These are phyloP conservation scores for Nigrospora oryzae DNA, from an alignment of 2,329 filamentous ascomycete genomes.

Conservation along the genomic window DNA sequence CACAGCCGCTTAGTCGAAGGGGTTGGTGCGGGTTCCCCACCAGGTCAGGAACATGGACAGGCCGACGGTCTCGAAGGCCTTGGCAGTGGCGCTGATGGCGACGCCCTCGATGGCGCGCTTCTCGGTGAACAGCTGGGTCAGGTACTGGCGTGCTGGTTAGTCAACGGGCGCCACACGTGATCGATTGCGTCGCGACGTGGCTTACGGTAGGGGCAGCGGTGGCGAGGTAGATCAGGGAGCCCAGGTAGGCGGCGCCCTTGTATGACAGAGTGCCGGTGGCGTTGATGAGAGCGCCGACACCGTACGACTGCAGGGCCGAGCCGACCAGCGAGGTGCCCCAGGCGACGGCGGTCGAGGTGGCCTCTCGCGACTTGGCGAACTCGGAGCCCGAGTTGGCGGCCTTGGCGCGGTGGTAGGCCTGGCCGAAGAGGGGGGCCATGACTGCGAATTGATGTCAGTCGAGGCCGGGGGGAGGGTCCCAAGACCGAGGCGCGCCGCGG, in stretches of 20 bases:
- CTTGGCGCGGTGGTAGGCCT: conserved; percentile 90
- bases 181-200: conserved; percentile 12
- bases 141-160: conserved; percentile 48
- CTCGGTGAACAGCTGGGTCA: conserved; percentile 81
- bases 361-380: conserved; percentile 90
- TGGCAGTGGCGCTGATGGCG: conserved; percentile 74
- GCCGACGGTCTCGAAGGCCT: conserved; percentile 87
- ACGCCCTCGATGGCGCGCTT: conserved; percentile 88
- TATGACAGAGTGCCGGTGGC: conserved; percentile 91
- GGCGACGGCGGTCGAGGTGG: conserved; percentile 74
- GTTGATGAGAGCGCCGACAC: conserved; percentile 85
- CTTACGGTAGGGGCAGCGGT: conserved; percentile 79
- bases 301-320: conserved; percentile 82
- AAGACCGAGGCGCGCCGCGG: neutral
- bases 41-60: conserved; percentile 88
- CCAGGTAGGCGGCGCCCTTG: conserved; percentile 94
- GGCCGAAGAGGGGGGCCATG: conserved; percentile 82
- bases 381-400: conserved; percentile 90
- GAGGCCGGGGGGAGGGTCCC: neutral
- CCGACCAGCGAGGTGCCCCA: conserved; percentile 88
- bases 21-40: conserved; percentile 95
- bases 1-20: conserved; percentile 60
- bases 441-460: conserved; percentile 31
- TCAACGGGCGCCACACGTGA: neutral
- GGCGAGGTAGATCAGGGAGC: conserved; percentile 83